A percentile compares a stretch with the other conserved stretches of the same genome.
Evolutionary conservation across 371 early-diverging fungal species (phyloP).

Genomic region (Rhizomucor miehei): DNA sequence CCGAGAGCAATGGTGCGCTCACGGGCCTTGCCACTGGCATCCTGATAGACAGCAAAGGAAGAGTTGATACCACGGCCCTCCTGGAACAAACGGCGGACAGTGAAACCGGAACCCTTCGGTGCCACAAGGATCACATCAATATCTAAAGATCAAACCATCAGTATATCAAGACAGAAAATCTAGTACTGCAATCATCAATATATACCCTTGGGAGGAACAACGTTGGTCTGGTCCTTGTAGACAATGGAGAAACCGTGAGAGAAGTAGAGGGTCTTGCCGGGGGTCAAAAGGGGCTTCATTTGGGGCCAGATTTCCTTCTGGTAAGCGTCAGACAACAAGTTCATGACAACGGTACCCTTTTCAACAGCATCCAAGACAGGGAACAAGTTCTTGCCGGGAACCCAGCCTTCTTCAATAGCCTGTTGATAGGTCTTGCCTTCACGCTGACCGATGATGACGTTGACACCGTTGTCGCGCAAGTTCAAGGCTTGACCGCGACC

Average conservation of each 20-base stretch:
- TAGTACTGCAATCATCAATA: background rate
- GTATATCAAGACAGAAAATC: background rate
- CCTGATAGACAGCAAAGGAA: constrained; percentile 94
- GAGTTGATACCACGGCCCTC: constrained; percentile 98
- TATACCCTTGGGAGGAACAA: constrained; percentile 77
- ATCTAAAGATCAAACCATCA: constrained; percentile 36
- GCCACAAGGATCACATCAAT: constrained; percentile 96
- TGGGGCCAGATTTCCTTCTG: constrained; percentile 92
- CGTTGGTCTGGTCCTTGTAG: constrained; percentile 89
- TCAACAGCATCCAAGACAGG: constrained; percentile 89
- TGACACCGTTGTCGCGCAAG: constrained; percentile 94
- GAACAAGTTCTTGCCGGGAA: constrained; percentile 94
- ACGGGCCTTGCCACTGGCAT: constrained; percentile 88
- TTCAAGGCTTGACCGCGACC: constrained; percentile 96
- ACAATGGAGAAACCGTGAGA: constrained; percentile 97
- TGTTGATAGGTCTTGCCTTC: constrained; percentile 92
- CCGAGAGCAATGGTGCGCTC: constrained; percentile 93
- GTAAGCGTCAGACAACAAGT: constrained; percentile 95
- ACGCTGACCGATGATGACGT: constrained; percentile 94
- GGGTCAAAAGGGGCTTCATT: constrained; percentile 87
- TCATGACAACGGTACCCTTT: constrained; percentile 91
- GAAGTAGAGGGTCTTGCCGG: constrained; percentile 98
- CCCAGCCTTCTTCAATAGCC: constrained; percentile 95
- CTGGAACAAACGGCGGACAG: constrained; percentile 94
- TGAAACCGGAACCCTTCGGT: constrained; percentile 95